phyloP scores from a whole-genome alignment of 306 rosid genomes.

The Cucumis hystrix region DNA sequence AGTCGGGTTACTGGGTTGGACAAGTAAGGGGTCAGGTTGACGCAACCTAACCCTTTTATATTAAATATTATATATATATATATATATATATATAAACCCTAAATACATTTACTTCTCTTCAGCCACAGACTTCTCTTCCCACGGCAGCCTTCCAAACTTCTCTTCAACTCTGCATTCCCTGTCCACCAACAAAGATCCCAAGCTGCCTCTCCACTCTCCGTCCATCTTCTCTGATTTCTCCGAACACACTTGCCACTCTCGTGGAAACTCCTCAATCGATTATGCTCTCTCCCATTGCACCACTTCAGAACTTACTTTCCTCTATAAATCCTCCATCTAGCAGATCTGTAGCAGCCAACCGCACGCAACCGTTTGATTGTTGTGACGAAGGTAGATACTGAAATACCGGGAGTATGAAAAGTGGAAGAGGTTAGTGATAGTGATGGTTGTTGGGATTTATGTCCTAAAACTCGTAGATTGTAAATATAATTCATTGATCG shows the following conservation, averaged over 20 bases:
- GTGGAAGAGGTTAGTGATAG: constrained; percentile 5
- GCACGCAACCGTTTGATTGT: constrained; percentile 20
- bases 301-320: neutral
- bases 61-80: too few species aligned
- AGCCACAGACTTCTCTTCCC: too few species aligned
- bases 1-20: too few species aligned
- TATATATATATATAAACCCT: too few species aligned
- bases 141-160: too few species aligned
- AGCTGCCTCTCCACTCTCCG: constrained; percentile 29
- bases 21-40: too few species aligned
- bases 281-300: constrained; percentile 8
- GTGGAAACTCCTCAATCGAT: constrained; percentile 14
- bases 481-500: too few species aligned
- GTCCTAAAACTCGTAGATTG: too few species aligned
- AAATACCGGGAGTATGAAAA: constrained; percentile 10
- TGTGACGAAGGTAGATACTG: constrained; percentile 31
- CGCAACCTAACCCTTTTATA: too few species aligned
- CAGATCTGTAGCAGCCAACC: constrained; percentile 17
- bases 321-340: constrained; percentile 11
- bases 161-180: constrained; percentile 22
- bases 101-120: too few species aligned
- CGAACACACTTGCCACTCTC: constrained; percentile 17
- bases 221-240: constrained; percentile 21
- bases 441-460: too few species aligned
- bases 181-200: constrained; percentile 24